A percentile compares a stretch with the other conserved stretches of the same genome.
phyloP scores from a whole-genome alignment of 2,329 filamentous ascomycete genomes.

The Sporothrix euskadiensis region DNA sequence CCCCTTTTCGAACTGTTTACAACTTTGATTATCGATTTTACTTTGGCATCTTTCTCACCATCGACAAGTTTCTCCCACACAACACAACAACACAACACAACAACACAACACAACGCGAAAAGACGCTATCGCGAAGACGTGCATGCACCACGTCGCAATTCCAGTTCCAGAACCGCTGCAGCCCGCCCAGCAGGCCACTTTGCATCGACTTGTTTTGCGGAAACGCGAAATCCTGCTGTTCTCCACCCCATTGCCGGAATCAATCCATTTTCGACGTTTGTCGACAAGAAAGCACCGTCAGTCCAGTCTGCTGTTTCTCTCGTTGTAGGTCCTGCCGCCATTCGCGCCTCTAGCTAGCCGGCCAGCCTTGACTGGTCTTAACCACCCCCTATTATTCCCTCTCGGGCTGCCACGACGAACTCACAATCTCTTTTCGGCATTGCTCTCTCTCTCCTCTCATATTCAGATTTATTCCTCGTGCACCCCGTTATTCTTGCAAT shows the following conservation, averaged over 20 bases:
- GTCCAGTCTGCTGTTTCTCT: neutral
- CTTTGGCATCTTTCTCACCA: neutral
- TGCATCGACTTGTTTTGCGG: constrained; percentile 7
- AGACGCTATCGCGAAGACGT: neutral
- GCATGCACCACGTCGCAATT: neutral
- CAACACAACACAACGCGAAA: neutral
- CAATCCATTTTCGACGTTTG: constrained; percentile 13
- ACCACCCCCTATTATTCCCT: neutral
- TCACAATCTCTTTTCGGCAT: neutral
- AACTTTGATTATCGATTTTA: neutral
- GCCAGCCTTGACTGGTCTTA: neutral
- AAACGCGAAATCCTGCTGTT: constrained; percentile 19
- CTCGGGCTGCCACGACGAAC: neutral
- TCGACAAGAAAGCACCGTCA: neutral
- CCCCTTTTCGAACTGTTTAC: neutral
- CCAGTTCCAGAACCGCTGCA: constrained; percentile 22
- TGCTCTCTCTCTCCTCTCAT: neutral
- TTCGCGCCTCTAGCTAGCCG: neutral
- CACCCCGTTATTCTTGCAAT: neutral
- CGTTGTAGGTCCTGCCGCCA: neutral
- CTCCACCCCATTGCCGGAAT: constrained; percentile 19
- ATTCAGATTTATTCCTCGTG: neutral
- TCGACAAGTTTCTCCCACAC: neutral
- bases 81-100: neutral
- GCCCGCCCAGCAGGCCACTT: neutral